Base-by-base conservation (phyloP, 2,329 filamentous ascomycete genomes). In the Fusarium odoratissimum region DNA sequence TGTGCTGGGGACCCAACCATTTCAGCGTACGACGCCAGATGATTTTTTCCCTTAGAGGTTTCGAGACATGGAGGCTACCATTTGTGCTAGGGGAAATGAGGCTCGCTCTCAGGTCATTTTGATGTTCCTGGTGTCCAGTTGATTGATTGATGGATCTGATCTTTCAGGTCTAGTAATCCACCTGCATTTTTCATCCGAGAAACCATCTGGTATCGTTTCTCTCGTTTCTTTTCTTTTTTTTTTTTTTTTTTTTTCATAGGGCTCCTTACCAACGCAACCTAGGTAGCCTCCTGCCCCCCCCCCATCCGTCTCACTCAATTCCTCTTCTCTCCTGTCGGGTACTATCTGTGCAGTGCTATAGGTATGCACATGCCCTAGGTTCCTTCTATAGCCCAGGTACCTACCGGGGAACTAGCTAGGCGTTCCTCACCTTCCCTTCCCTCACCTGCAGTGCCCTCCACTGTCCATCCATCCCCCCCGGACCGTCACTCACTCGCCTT, bases 61-160 rank as follows among this genome's bases (percentile, higher is more conserved):
- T 44, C 45, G 55, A 73, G 64, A 72, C 64, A 65, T 65, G 38
- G 45, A 52, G 35, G 28, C 45, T 72, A 65, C 64, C 40, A 49
- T 33, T 21, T 30, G 42, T 57, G 28, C 41, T 31, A 46, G 40
- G 33, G 46, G 42, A 60, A 40, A 54, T 45, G 57, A 56, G 52
- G 60, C 54, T 52, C 66, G 60, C 25, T 55, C 45, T n/a, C 30
- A 73, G 57, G 71, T 71, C 54, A 35, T 61, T 62, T 42, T 23
- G 35, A 60, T 60, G 57, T 73, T 54, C 51, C 51, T 59, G 31
- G 33, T 58, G 44, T 73, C 64, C 35, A 30, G 38, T 66, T 28
- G 44, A 49, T 35, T 51, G 35, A 31, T 49, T 28, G 31, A 58
- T 57, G 30, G 40, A 35, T 48, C 42, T 54, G 49, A 23, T 45